Evolutionary conservation across 176 grass and related monocot species (phyloP).

Genomic region (Carex pumila): DNA sequence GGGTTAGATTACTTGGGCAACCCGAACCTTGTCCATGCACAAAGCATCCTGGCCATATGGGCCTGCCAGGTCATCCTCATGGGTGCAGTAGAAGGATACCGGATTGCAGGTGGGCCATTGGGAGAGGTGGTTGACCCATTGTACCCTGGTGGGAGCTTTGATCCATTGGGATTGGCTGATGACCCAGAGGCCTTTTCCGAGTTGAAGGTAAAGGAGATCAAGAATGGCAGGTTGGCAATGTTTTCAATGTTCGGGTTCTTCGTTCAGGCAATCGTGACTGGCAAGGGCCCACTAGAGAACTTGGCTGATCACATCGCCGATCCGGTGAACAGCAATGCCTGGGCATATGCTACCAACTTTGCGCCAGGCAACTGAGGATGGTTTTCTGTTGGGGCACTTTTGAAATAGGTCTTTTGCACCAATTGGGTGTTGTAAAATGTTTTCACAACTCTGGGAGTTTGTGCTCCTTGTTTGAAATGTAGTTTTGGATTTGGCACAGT

Average conservation of each 20-base stretch:
- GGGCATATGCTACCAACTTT: constrained; percentile 42
- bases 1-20: constrained; percentile 67
- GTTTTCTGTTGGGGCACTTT: not conserved
- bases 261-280: constrained; percentile 55
- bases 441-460: not conserved
- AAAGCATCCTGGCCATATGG: constrained; percentile 66
- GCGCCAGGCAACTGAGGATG: constrained; percentile 32
- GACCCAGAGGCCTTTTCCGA: constrained; percentile 61
- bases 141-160: constrained; percentile 53
- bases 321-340: constrained; percentile 40
- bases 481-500: not conserved
- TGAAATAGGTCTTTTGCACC: not conserved
- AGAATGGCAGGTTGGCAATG: constrained; percentile 68
- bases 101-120: constrained; percentile 51
- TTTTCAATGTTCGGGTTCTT: constrained; percentile 86
- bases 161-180: constrained; percentile 49
- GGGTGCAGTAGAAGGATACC: constrained; percentile 75
- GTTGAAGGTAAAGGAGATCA: constrained; percentile 76
- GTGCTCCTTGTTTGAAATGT: not conserved
- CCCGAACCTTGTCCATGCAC: constrained; percentile 47
- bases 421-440: not conserved
- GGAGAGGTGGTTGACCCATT: constrained; percentile 55
- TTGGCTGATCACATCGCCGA: constrained; percentile 30
- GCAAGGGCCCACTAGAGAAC: constrained; percentile 42
- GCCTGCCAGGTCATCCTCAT: constrained; percentile 53